Evolutionary conservation across 1,139 yeast species (phyloP).

Genomic region (Casaregolazyma lundiana): DNA sequence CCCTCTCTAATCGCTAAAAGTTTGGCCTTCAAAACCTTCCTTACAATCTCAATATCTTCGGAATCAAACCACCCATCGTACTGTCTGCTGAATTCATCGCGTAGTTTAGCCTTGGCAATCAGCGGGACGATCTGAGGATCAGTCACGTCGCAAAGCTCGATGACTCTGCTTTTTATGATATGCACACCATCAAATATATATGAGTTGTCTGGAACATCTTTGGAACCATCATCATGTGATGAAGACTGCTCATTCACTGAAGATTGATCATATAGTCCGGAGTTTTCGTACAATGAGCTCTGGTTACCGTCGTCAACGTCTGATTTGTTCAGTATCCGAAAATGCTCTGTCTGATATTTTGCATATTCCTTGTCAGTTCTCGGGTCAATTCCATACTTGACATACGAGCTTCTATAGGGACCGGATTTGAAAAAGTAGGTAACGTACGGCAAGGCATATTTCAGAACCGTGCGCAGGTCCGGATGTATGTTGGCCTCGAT

Average conservation of each 20-base stretch:
- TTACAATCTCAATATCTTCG: conserved; percentile 56
- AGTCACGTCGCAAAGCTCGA: conserved; percentile 76
- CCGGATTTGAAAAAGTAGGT: conserved; percentile 81
- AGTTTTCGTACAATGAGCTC: too few relatives aligned
- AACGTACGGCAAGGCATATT: conserved; percentile 77
- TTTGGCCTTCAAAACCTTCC: conserved; percentile 71
- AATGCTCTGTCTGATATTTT: conserved; percentile 78
- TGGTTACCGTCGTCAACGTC: conserved; percentile 18
- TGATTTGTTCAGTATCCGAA: conserved; percentile 47
- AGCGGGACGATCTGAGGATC: conserved; percentile 59
- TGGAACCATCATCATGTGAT: background rate
- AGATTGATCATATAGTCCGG: conserved; percentile 1
- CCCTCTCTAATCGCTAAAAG: conserved; percentile 31
- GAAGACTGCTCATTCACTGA: background rate
- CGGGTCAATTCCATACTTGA: conserved; percentile 78
- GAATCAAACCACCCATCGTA: conserved; percentile 72
- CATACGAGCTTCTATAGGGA: conserved; percentile 92
- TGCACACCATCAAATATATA: conserved; percentile 70
- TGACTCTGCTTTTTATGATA: conserved; percentile 64
- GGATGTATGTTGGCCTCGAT: conserved; percentile 49
- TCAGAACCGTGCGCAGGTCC: conserved; percentile 45
- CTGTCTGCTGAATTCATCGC: conserved; percentile 30
- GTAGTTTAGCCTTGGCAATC: conserved; percentile 38
- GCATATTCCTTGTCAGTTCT: conserved; percentile 50
- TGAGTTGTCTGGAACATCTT: conserved; percentile 6